Percentiles rank a stretch among this genome's conserved stretches.
These are phyloP conservation scores for Tricholoma flavovirens DNA, from an alignment of 768 basidiomycete species.

Conservation along the genomic window DNA sequence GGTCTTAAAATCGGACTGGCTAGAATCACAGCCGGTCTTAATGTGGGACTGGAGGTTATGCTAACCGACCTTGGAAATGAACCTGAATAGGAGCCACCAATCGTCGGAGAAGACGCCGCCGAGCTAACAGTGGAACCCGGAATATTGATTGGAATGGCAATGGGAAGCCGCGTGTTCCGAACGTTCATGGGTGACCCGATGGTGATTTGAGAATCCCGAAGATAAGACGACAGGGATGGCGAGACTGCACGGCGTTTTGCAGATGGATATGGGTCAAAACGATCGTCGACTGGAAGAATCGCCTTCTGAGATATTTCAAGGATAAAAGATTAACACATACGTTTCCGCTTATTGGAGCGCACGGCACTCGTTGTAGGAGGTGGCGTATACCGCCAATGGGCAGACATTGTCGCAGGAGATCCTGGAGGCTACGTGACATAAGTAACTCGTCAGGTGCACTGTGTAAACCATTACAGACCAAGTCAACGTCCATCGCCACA, in stretches of 20 bases:
- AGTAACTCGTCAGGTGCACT: constrained; percentile 10
- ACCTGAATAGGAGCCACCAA: constrained; percentile 43
- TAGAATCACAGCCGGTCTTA: constrained; percentile 64
- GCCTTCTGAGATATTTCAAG: constrained; percentile 3
- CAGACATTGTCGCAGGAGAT: constrained; percentile 45
- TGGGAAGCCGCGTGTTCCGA: constrained; percentile 46
- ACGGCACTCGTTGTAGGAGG: constrained; percentile 74
- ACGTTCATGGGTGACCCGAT: constrained; percentile 46
- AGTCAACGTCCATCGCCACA: constrained; percentile 65
- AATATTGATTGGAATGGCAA: constrained; percentile 61
- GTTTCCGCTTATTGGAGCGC: constrained; percentile 77
- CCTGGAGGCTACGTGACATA: constrained; percentile 38
- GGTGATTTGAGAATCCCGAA: constrained; percentile 54
- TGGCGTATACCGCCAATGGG: constrained; percentile 78
- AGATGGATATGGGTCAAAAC: constrained; percentile 79
- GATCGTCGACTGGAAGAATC: constrained; percentile 62
- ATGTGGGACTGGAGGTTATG: constrained; percentile 68
- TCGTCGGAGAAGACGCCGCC: constrained; percentile 68
- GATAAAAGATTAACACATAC: constrained; percentile 33
- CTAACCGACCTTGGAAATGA: constrained; percentile 45
- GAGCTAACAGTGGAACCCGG: constrained; percentile 56
- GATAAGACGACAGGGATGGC: constrained; percentile 57
- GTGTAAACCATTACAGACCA: constrained; percentile 39
- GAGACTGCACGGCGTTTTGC: constrained; percentile 82
- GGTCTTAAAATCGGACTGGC: constrained; percentile 75